A percentile compares a stretch with the other conserved stretches of the same genome.
Conservation (phyloP, 2,329 filamentous ascomycete species). For the Fusarium incarnatum region DNA sequence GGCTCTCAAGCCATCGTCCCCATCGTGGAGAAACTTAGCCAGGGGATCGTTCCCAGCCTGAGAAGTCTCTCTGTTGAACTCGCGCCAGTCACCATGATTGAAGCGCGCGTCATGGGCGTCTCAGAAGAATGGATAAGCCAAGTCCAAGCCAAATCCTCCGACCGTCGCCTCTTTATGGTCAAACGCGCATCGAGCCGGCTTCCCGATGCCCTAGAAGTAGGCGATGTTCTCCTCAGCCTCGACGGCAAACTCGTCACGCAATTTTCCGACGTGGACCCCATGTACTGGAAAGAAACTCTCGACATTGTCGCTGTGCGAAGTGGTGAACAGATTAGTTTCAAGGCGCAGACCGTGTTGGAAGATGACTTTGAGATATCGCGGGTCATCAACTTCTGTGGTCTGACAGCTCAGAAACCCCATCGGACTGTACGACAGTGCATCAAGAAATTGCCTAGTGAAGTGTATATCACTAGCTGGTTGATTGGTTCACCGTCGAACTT, state of each 20-base stretch:
- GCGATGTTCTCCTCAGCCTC: constrained; percentile 89
- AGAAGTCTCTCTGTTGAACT: constrained; percentile 95
- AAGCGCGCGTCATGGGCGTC: constrained; percentile 95
- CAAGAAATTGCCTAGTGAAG: constrained; percentile 94
- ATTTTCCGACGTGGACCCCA: constrained; percentile 91
- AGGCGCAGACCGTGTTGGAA: constrained; percentile 86
- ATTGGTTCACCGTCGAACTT: constrained; percentile 86
- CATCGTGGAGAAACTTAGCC: constrained; percentile 86
- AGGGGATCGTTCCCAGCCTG: constrained; percentile 80
- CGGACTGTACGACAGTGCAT: constrained; percentile 98
- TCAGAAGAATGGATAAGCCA: constrained; percentile 94
- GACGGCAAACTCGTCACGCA: constrained; percentile 93
- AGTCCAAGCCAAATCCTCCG: constrained; percentile 88
- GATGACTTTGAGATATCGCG: constrained; percentile 92
- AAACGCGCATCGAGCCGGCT: constrained; percentile 77
- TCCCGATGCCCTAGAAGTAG: constrained; percentile 76
- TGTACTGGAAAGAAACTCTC: constrained; percentile 89
- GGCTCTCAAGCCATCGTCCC: constrained; percentile 88
- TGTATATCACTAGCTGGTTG: constrained; percentile 91
- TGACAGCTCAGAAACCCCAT: constrained; percentile 90
- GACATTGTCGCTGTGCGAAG: constrained; percentile 91
- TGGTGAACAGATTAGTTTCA: constrained; percentile 79
- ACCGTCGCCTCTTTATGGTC: constrained; percentile 98
- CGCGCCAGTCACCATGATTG: constrained; percentile 93
- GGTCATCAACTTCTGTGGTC: constrained; percentile 93